Evolutionary conservation across 2,329 filamentous ascomycete genomes (phyloP).

Genomic region (Daldinia sp.): DNA sequence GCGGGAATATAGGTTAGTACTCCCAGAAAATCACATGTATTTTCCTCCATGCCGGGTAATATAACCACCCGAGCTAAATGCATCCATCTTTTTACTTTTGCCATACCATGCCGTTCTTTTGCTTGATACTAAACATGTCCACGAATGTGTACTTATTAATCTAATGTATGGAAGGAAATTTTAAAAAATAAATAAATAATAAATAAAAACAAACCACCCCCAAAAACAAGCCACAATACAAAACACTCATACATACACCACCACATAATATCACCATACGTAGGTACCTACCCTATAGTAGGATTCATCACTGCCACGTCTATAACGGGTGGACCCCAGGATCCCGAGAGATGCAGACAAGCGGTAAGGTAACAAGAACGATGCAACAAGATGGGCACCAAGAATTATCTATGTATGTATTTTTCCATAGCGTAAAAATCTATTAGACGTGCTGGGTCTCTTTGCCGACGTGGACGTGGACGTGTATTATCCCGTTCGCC

Average conservation of each 20-base stretch:
- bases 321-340: neutral
- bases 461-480: too few species aligned
- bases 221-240: too few species aligned
- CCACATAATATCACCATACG: too few species aligned
- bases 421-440: slow-evolving; percentile 22
- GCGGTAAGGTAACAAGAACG: slow-evolving; percentile 19
- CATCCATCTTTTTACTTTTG: neutral
- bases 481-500: slow-evolving; percentile 4
- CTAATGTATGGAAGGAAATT: too few species aligned
- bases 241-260: neutral
- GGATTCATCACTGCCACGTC: slow-evolving; percentile 26
- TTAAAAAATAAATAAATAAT: too few species aligned
- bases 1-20: neutral
- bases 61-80: neutral
- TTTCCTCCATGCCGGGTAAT: slow-evolving; percentile 19
- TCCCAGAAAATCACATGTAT: slow-evolving; percentile 28
- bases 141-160: too few species aligned
- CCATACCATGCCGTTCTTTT: neutral
- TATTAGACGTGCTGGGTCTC: slow-evolving; percentile 31
- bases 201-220: neutral
- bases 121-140: neutral
- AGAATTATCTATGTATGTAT: slow-evolving; percentile 1
- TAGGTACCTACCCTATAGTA: too few species aligned
- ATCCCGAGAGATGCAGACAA: neutral
- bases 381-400: slow-evolving; percentile 3